phyloP scores from a whole-genome alignment of 2,329 filamentous ascomycete genomes.

The Arachnopeziza araneosa region DNA sequence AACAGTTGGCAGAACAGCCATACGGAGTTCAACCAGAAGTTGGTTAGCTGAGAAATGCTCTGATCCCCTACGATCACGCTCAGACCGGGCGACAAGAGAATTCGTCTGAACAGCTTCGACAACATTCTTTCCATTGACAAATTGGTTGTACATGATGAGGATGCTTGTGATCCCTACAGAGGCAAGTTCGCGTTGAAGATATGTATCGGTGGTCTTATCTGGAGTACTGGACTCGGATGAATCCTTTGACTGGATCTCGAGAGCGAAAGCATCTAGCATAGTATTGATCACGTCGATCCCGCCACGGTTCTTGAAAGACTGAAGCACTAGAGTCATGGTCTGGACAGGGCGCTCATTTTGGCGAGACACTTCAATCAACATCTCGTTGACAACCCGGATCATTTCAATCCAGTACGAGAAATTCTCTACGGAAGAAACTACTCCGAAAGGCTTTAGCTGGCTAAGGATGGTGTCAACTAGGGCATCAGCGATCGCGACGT shows the following conservation, averaged over 20 bases:
- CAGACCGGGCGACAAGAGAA: conserved; percentile 44
- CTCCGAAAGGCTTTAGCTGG: conserved; percentile 43
- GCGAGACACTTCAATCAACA: conserved; percentile 60
- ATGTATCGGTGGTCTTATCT: conserved; percentile 29
- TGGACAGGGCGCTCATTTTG: conserved; percentile 37
- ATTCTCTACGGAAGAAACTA: conserved; percentile 48
- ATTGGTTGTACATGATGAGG: conserved; percentile 70
- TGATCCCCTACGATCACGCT: conserved; percentile 48
- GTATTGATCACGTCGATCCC: conserved; percentile 70
- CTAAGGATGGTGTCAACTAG: conserved; percentile 66
- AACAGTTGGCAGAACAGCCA: conserved; percentile 71
- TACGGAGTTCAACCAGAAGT: conserved; percentile 80
- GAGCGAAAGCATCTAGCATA: conserved; percentile 64
- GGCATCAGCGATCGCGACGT: conserved; percentile 54
- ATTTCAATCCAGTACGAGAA: conserved; percentile 80
- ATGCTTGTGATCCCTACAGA: conserved; percentile 70
- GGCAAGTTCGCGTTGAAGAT: conserved; percentile 36
- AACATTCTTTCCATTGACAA: conserved; percentile 74
- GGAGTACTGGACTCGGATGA: conserved; percentile 23
- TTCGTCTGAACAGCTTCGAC: conserved; percentile 66
- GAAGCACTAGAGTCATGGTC: conserved; percentile 69
- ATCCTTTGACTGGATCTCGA: conserved; percentile 43
- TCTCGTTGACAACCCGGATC: conserved; percentile 69
- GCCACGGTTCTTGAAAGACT: conserved; percentile 77
- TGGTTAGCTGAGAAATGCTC: conserved; percentile 65